Evolutionary conservation across 148 eudicot genomes (phyloP).

Genomic region (Simmondsia chinensis): DNA sequence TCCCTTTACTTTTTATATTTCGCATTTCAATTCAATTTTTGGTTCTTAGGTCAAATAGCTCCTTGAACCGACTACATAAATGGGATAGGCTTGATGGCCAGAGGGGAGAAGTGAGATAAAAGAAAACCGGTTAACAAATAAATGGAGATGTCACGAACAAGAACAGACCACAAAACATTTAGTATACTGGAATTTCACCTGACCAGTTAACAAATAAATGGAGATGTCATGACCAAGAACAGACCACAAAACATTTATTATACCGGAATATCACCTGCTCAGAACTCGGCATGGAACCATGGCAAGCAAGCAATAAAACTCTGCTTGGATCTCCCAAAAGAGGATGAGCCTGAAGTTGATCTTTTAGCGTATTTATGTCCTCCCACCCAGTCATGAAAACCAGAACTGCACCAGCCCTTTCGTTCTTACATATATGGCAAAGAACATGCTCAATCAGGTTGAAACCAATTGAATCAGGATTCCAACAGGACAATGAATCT

Average conservation of each 20-base stretch:
- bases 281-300: conserved; percentile 96
- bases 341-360: conserved; percentile 89
- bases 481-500: conserved; percentile 93
- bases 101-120: no score
- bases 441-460: conserved; percentile 89
- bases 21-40: no score
- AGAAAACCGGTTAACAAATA: no score
- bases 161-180: not conserved
- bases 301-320: conserved; percentile 89
- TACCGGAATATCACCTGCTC: conserved; percentile 61
- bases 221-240: no score
- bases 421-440: conserved; percentile 69
- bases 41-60: no score
- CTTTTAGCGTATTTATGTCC: conserved; percentile 89
- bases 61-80: no score
- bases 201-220: no score
- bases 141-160: no score
- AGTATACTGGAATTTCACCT: conserved; percentile 35
- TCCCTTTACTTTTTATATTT: no score
- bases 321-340: conserved; percentile 78
- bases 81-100: no score
- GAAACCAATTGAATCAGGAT: conserved; percentile 96
- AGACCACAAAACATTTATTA: not conserved
- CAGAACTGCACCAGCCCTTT: conserved; percentile 89
- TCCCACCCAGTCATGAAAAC: conserved; percentile 99